phyloP scores from a whole-genome alignment of 305 asterid genomes.

The Fraxinus greggii region DNA sequence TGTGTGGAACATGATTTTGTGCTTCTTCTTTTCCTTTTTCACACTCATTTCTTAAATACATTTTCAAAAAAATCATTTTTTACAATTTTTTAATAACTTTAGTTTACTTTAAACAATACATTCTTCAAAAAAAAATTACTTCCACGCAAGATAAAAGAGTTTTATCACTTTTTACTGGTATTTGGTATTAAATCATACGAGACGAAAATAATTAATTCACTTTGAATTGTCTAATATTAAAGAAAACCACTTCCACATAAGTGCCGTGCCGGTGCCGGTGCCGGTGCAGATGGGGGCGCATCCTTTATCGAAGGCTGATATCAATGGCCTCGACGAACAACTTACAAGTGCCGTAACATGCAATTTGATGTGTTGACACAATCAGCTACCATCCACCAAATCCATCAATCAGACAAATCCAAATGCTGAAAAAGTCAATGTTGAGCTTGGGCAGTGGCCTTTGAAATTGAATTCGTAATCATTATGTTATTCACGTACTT shows the following conservation, averaged over 20 bases:
- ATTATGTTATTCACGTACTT: background rate
- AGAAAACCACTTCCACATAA: background rate
- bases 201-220: no score
- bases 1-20: no score
- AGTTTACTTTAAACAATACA: no score
- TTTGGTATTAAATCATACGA: background rate
- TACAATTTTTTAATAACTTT: no score
- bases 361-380: background rate
- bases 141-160: accelerated
- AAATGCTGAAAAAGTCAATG: background rate
- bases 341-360: background rate
- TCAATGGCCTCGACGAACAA: background rate
- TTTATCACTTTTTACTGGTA: no score
- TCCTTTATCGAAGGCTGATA: background rate
- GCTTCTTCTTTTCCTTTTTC: no score
- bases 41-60: no score
- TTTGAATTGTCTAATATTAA: background rate
- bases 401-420: background rate
- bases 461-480: background rate
- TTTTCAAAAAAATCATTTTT: no score
- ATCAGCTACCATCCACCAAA: background rate
- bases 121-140: no score
- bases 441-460: background rate
- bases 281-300: background rate
- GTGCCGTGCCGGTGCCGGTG: background rate